Evolutionary conservation across 306 rosid genomes (phyloP).

Genomic region (Vigna nakashimae): DNA sequence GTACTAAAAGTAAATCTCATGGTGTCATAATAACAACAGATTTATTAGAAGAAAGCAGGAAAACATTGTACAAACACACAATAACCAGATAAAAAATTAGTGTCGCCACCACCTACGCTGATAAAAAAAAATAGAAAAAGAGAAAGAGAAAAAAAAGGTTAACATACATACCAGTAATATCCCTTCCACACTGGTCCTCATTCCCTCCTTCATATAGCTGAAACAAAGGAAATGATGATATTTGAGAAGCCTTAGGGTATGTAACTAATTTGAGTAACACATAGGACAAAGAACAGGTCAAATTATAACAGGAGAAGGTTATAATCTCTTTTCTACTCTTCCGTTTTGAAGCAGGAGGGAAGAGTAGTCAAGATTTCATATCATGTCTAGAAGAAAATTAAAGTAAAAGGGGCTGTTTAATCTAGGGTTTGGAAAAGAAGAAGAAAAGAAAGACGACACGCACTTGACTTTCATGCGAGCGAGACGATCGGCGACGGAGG

Average conservation of each 20-base stretch:
- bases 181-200: constrained; percentile 98
- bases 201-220: constrained; percentile 98
- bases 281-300: not conserved
- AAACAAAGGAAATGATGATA: constrained; percentile 27
- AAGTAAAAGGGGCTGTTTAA: not conserved
- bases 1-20: not conserved
- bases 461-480: constrained; percentile 99
- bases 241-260: not conserved
- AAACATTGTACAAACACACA: not conserved
- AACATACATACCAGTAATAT: constrained; percentile 79
- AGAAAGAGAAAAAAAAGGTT: constrained; percentile 4
- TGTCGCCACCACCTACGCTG: too few species aligned
- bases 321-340: not conserved
- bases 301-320: not conserved
- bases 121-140: not conserved
- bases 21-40: not conserved
- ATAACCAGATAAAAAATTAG: not conserved
- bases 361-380: not conserved
- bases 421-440: constrained; percentile 57
- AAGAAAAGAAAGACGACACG: constrained; percentile 6
- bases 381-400: not conserved
- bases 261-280: not conserved
- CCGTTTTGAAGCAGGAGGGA: not conserved
- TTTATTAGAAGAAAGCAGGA: not conserved
- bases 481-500: constrained; percentile 99